phyloP scores from a whole-genome alignment of 805 yeast species.

The Myxozyma vanderwaltii region DNA sequence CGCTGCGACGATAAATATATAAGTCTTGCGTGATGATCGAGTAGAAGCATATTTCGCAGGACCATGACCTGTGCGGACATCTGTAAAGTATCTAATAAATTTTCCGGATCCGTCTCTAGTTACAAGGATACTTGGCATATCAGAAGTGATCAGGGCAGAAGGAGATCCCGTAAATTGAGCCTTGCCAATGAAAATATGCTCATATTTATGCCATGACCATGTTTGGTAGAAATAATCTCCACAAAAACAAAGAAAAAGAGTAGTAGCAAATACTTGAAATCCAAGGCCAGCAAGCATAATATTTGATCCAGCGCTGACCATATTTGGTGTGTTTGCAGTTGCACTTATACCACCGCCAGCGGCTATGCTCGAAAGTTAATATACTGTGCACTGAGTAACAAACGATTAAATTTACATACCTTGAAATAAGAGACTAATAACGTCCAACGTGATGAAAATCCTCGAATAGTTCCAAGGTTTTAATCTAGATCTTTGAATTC shows the following conservation, averaged over 20 bases:
- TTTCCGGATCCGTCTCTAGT: neutral
- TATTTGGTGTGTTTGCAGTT: conserved; percentile 43
- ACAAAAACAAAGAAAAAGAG: conserved; percentile 50
- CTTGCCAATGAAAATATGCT: neutral
- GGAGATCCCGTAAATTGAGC: neutral
- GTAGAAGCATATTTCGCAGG: conserved; percentile 15
- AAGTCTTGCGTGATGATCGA: conserved; percentile 9
- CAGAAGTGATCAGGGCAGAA: neutral
- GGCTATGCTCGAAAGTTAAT: neutral
- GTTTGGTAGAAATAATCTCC: neutral
- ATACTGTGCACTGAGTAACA: neutral
- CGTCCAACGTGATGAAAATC: conserved; percentile 66
- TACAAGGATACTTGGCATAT: neutral
- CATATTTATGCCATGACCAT: neutral
- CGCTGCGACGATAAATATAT: neutral
- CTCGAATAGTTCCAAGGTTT: conserved; percentile 64
- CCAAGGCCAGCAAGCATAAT: conserved; percentile 78
- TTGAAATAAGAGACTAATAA: conserved; percentile 64
- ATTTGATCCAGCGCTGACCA: conserved; percentile 53
- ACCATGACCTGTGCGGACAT: neutral
- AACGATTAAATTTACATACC: neutral
- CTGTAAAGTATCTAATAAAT: neutral
- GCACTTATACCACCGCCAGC: conserved; percentile 66
- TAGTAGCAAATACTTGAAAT: conserved; percentile 72
- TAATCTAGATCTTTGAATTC: conserved; percentile 50